Evolutionary conservation across 1,284 basidiomycete genomes (phyloP), one percentile per base, ranked within the genome.

Genomic region (Ganoderma lucidum): DNA sequence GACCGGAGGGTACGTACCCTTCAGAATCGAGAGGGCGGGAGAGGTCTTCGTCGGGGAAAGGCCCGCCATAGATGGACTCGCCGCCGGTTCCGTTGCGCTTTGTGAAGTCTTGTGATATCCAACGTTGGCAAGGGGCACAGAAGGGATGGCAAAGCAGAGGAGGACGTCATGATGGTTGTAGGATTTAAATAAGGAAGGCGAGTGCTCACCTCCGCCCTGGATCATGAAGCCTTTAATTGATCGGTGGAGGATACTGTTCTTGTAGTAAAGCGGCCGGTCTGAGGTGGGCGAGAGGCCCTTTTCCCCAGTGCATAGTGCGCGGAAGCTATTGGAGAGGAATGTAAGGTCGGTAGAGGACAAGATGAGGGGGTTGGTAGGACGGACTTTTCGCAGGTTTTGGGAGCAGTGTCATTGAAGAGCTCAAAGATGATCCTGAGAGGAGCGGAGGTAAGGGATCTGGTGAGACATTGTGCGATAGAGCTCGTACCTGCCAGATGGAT

Each of bases 151-250:
- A 35, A 35, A 17, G 53, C 5, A 56, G 30, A 19, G 3, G 48
- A 61, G 12, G 45, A 32, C 39, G 41, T 30, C 39, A 51, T 15
- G 23, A 10, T 15, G 41, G 12, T 39, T 48, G n/a, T 64, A 3
- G 53, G 56, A 67, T 30, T 53, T 61, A 53, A 66, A 55, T 19
- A 37, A 8, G 48, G 6, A 41, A 23, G 58, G 55, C 41, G 35
- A 15, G 28, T n/a, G 76, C 84, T 64, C 73, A 91, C 90, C 90
- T 81, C 93, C 93, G 55, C 90, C 93, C 81, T 94, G 93, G 64
- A 96, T 89, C 96, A 97, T 97, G 80, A 97, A 97, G 71, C 90
- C 86, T 30, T 88, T 85, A 70, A 97, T 96, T 39, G 92, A 90
- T 35, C 95, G 87, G 77, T 96, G 95, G 19, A 96, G 84, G 59